Evolutionary conservation across 2,329 filamentous ascomycete genomes (phyloP), one percentile per base, ranked within the genome.

Genomic region (Talaromyces sp.): DNA sequence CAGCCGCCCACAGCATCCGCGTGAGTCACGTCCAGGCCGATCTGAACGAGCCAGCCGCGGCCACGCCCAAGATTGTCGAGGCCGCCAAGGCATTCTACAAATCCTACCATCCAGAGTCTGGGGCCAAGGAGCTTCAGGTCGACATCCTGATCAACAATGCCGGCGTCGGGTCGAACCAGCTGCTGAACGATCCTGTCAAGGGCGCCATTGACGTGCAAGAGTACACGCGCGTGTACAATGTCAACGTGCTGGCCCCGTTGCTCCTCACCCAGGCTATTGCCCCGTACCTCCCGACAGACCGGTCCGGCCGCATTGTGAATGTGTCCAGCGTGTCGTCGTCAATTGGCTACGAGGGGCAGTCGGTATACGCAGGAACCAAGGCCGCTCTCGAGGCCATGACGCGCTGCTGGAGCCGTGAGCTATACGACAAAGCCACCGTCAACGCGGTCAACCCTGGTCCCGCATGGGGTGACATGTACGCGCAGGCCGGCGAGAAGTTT

Each of bases 61-160:
- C 87, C 2, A 77, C 81, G 4, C 76, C 66, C 1, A 66, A 82
- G 51, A 81, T 91, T 56, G 73, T 92, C 66, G 75, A 78, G 21
- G 81, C 81, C 0, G 82, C 86, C 6, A 81, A 84, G 66, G 80
- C 84, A 64, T 57, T 64, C 41, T 66, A 65, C 56, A 61, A 62
- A 32, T 59, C 62, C 10, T 79, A 86, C 69, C 61, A 61, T 29
- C 57, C 62, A 13, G 78, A 86, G 69, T 29, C 35, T 3, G 9
- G 26, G 26, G 3, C 60, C 1, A 55, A 57, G 27, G 78, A 79
- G 61, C 84, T 91, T 70, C 85, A 88, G 69, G 82, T 96, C 69
- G 90, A 96, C 76, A 90, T 96, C 63, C 79, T 96, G 56, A 80
- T 96, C 79, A 96, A 96, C 82, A 96, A 96, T 74, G 91, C 92